phyloP scores from a whole-genome alignment of 2,329 filamentous ascomycete genomes.

The Aciculosporium take region DNA sequence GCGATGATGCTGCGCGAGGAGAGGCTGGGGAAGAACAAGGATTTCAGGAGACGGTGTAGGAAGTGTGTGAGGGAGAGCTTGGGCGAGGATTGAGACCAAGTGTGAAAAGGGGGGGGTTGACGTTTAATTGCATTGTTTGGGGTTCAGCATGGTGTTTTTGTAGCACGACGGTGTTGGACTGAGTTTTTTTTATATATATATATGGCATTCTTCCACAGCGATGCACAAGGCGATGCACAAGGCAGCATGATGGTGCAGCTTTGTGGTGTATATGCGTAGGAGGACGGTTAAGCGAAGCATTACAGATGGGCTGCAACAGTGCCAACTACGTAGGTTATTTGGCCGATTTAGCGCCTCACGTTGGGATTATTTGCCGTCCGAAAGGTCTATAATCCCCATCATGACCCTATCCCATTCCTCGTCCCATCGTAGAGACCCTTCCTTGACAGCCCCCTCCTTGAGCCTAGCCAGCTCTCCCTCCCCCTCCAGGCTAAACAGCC shows the following conservation, averaged over 20 bases:
- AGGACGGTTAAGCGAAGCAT: not conserved
- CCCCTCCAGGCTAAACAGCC: conserved; percentile 44
- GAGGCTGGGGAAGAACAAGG: conserved; percentile 40
- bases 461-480: conserved; percentile 42
- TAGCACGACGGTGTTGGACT: not conserved
- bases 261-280: not conserved
- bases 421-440: conserved; percentile 72
- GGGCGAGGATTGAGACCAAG: conserved; percentile 44
- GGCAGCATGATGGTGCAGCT: not conserved
- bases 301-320: not conserved
- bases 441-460: conserved; percentile 54
- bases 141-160: not conserved
- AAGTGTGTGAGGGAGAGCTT: conserved; percentile 69
- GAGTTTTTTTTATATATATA: not conserved
- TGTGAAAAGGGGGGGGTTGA: not conserved
- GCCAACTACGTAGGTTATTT: too few species aligned
- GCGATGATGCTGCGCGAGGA: conserved; percentile 80
- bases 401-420: conserved; percentile 84
- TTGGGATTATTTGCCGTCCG: conserved; percentile 8
- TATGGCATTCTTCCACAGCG: too few species aligned
- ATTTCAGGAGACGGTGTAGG: conserved; percentile 67
- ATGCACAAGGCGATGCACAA: too few species aligned
- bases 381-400: conserved; percentile 50
- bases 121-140: not conserved
- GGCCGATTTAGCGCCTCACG: too few species aligned